Base-by-base conservation (phyloP, 805 yeast genomes). In the Starmerella bacillaris region DNA sequence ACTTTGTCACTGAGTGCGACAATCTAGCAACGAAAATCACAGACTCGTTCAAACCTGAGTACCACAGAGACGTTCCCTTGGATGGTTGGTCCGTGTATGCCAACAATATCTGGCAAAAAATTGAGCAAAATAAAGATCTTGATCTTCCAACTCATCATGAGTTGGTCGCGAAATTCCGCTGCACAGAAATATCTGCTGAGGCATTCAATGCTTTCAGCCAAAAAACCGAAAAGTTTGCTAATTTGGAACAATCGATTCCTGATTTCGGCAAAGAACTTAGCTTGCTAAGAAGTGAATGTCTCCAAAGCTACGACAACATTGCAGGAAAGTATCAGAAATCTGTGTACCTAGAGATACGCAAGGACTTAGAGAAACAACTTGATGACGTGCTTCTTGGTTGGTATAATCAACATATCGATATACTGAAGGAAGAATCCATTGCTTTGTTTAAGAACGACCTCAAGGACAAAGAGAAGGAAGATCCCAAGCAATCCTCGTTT, bases 61-160 rank as follows among this genome's bases (percentile, higher is more conserved):
- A 82, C 53, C 93, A 80, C 51, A 83, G 89, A 45, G 64, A 67
- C 32, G 72, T 89, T 37, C 98, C 98, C 8, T 64, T 86, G 35
- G 98, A 89, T 57, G 96, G 95, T 18, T 89, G 98, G 96, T 68
- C 86, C 3, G 57, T 83, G 54, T 89, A 89, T 49, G 83, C 94
- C 1, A 75, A 72, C 36, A 78, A 74, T 50, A 74, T 93, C 45
- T 89, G 98, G 98, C 74, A 78, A 34, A 94, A 82, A 56, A 89
- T 89, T 48, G 93, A 82, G 54, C 65, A 67, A 41, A 89, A 89
- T 58, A 84, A 82, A 56, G 98, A 89, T 53, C 67, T 89, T 43
- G 98, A 89, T 57, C 64, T 89, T 44, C 98, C 98, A 19, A 84
- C 96, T 2, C 98, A 89, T 52, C 98, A 89, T 55, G 78, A 80